Percentiles rank a stretch among this genome's conserved stretches.
These are phyloP conservation scores for Colletotrichum gloeosporioides DNA, from an alignment of 2,329 filamentous ascomycete species.

Conservation along the genomic window DNA sequence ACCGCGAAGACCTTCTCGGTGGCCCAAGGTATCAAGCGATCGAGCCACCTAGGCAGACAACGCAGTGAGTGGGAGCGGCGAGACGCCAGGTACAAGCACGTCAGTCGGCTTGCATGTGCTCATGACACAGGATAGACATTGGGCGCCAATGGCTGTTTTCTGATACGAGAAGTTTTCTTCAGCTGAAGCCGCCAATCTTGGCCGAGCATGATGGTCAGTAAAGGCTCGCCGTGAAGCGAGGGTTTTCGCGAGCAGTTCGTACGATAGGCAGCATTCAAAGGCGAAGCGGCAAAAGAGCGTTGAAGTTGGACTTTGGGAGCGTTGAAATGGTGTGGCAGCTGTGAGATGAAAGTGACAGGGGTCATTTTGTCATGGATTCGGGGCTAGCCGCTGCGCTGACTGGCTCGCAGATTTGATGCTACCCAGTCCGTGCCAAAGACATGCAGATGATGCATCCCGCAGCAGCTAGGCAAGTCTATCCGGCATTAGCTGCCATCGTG, in stretches of 20 bases:
- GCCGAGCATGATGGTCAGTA: neutral
- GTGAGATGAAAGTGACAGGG: slow-evolving; percentile 17
- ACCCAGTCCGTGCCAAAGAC: slow-evolving; percentile 15
- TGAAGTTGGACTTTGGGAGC: slow-evolving; percentile 6
- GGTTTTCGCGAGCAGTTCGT: neutral
- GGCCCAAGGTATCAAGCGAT: slow-evolving; percentile 20
- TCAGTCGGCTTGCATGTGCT: slow-evolving; percentile 13
- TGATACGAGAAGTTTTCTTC: slow-evolving; percentile 13
- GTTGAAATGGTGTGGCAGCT: slow-evolving; percentile 22
- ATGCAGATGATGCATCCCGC: slow-evolving; percentile 23
- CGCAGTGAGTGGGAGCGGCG: neutral
- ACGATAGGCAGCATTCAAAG: neutral
- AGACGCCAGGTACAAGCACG: slow-evolving; percentile 13
- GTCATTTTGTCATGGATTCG: slow-evolving; percentile 17
- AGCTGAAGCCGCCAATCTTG: slow-evolving; percentile 1
- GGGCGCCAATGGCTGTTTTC: slow-evolving; percentile 9
- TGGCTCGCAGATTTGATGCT: slow-evolving; percentile 20
- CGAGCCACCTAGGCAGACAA: neutral
- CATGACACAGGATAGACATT: slow-evolving; percentile 17
- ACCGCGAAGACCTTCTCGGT: neutral
- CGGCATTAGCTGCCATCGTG: slow-evolving; percentile 22
- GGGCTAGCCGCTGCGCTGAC: slow-evolving; percentile 20
- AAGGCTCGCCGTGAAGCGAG: neutral
- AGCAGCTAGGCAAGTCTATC: slow-evolving; percentile 23
- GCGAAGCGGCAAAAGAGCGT: neutral